Conservation (phyloP, 306 rosid genomes). For the Fragaria iinumae region DNA sequence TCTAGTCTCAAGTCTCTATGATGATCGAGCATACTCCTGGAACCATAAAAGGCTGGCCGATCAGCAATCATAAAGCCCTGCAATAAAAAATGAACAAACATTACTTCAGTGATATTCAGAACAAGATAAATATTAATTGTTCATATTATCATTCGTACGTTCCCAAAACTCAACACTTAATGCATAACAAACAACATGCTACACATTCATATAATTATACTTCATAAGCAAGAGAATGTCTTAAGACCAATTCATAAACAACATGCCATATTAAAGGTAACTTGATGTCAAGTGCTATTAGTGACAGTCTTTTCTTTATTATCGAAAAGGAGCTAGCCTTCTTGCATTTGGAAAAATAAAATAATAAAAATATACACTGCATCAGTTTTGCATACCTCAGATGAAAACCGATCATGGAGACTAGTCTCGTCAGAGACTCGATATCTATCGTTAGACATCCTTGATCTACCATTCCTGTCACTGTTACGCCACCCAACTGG, state of each 20-base stretch:
- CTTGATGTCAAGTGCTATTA: not conserved
- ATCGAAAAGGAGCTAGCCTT: not conserved
- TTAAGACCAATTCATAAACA: not conserved
- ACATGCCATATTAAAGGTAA: not conserved
- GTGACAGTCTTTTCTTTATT: not conserved
- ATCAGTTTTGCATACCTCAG: conserved; percentile 42
- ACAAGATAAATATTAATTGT: not conserved
- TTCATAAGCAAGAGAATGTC: not conserved
- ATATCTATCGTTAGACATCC: conserved; percentile 58
- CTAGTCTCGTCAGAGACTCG: conserved; percentile 43
- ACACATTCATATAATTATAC: not conserved
- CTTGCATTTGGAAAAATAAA: not conserved
- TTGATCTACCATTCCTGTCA: conserved; percentile 68
- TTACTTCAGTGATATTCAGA: not conserved
- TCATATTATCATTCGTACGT: not conserved
- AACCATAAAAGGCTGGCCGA: conserved; percentile 52
- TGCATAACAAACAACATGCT: not conserved
- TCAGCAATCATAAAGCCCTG: conserved; percentile 77
- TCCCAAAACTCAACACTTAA: not conserved
- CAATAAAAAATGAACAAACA: conserved; percentile 5
- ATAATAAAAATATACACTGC: too few relatives aligned
- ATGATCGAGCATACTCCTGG: conserved; percentile 67
- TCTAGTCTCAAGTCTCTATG: conserved; percentile 92
- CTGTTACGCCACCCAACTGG: conserved; percentile 51
- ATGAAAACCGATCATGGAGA: conserved; percentile 49